A percentile compares a stretch with the other conserved stretches of the same genome.
Evolutionary conservation across 768 basidiomycete genomes (phyloP).

Genomic region (Baorangia bicolor): DNA sequence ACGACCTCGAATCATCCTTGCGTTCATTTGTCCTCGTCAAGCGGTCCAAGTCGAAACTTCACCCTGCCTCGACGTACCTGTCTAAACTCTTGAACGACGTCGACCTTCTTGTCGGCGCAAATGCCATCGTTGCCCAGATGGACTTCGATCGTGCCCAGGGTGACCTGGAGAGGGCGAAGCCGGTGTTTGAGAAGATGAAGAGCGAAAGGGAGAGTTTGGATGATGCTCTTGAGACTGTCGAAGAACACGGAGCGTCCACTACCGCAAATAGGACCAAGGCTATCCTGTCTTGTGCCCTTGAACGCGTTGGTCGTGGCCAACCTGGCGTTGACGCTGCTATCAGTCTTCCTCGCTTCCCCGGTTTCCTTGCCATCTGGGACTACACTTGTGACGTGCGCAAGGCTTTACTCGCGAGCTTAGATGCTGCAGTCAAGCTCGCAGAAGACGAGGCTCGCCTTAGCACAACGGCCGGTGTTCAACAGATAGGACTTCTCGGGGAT

Average conservation of each 20-base stretch:
- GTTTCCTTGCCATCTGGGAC: conserved; percentile 79
- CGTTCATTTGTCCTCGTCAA: conserved; percentile 96
- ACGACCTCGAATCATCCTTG: conserved; percentile 84
- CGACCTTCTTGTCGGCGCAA: conserved; percentile 81
- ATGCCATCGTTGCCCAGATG: conserved; percentile 78
- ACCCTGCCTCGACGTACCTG: conserved; percentile 90
- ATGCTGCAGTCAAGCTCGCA: conserved; percentile 72
- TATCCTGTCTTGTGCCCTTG: conserved; percentile 66
- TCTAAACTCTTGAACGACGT: conserved; percentile 87
- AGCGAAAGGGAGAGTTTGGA: conserved; percentile 71
- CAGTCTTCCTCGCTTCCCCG: conserved; percentile 77
- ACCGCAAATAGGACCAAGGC: conserved; percentile 55
- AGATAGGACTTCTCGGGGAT: conserved; percentile 69
- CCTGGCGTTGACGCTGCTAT: conserved; percentile 55
- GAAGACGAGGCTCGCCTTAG: conserved; percentile 80
- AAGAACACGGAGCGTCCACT: conserved; percentile 66
- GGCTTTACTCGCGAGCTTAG: conserved; percentile 76
- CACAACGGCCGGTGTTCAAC: conserved; percentile 63
- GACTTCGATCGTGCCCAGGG: conserved; percentile 72
- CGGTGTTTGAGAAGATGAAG: conserved; percentile 88
- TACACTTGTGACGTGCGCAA: conserved; percentile 80
- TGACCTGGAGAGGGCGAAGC: conserved; percentile 67
- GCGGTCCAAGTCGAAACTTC: conserved; percentile 93
- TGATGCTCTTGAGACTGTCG: conserved; percentile 71
- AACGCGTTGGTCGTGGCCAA: conserved; percentile 73